phyloP scores from a whole-genome alignment of 208 protist species.

The Leishmania gerbilli region DNA sequence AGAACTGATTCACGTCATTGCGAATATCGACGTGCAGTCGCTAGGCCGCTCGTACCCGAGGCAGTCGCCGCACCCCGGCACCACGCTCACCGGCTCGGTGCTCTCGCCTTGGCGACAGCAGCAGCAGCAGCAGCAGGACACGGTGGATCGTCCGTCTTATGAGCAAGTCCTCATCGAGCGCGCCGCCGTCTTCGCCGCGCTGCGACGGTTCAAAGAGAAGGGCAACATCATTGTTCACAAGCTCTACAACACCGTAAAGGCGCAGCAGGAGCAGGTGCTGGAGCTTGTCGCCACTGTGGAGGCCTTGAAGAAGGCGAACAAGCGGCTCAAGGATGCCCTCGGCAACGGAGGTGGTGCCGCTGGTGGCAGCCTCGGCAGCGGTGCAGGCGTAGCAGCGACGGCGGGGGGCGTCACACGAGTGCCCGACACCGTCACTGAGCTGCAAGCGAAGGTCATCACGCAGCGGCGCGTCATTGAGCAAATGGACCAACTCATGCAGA shows the following conservation, averaged over 20 bases:
- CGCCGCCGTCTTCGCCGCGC: slow-evolving; percentile 41
- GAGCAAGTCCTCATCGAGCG: slow-evolving; percentile 45
- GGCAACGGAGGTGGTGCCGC: not conserved
- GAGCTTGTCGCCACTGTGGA: slow-evolving; percentile 41
- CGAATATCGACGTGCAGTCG: slow-evolving; percentile 17
- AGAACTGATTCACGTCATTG: slow-evolving; percentile 21
- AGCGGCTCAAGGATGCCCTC: slow-evolving; percentile 17
- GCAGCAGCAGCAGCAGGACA: not conserved
- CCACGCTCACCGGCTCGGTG: not conserved
- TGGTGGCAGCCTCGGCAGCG: not conserved
- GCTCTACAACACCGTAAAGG: slow-evolving; percentile 41
- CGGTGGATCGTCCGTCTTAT: slow-evolving; percentile 13
- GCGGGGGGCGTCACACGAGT: not conserved
- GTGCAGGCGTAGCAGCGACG: not conserved
- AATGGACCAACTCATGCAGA: slow-evolving; percentile 44
- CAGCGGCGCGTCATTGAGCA: slow-evolving; percentile 41
- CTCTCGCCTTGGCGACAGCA: not conserved
- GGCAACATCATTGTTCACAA: slow-evolving; percentile 54
- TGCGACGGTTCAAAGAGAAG: slow-evolving; percentile 47
- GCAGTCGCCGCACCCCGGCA: not conserved
- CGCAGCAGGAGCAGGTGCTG: slow-evolving; percentile 35
- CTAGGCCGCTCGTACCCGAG: slow-evolving; percentile 3
- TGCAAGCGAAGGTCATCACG: slow-evolving; percentile 30
- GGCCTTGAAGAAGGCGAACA: slow-evolving; percentile 38
- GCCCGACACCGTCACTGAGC: slow-evolving; percentile 10